Evolutionary conservation across 441 rosid species (phyloP), one percentile per base, ranked within the genome.

Genomic region (Aquilaria agallochum): DNA sequence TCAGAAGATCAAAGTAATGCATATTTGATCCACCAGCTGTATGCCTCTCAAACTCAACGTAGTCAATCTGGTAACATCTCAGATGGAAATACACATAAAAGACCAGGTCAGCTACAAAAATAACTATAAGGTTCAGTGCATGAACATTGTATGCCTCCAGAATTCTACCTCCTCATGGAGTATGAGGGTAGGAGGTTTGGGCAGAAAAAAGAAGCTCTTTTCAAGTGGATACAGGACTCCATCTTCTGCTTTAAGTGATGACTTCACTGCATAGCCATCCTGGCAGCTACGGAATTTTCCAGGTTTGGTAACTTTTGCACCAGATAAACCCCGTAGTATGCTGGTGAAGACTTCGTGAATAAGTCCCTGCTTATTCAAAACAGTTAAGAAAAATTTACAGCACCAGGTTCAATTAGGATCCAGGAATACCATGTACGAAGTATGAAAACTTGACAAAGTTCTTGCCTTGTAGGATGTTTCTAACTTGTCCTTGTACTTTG

Each of bases 11-110:
- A 52, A 95, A 95, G 82, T 95, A 95, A 74, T 95, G 98, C 99
- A 95, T 95, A 71, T 92, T 95, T 55, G 99, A 89, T 53, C 98
- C 97, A 73, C 98, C 99, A 62, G 98, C 97, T 67, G 91, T 80
- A 77, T 95, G 99, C 78, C 99, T 95, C 87, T 95, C 93, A 78
- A 92, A 95, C 76, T 92, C 99, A 78, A 95, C 95, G 76, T 81
- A 88, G 70, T 88, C 91, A 80, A 95, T 92, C 99, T 95, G 65
- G 63, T 46, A 73, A 50, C 45, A 40, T 40, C 42, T 36, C 45
- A 40, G 45, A 4, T 40, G 10, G 20, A 40, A 10, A 40, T 40
- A 7, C 45, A 40, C 45, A 40, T 3, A 40, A 40, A 40, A 40
- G 42, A 54, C 53, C 31, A 58, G 32, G 46, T 42, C 12, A 72